Evolutionary conservation across 1,139 yeast genomes (phyloP).

Genomic region (Wickerhamomyces sp.): DNA sequence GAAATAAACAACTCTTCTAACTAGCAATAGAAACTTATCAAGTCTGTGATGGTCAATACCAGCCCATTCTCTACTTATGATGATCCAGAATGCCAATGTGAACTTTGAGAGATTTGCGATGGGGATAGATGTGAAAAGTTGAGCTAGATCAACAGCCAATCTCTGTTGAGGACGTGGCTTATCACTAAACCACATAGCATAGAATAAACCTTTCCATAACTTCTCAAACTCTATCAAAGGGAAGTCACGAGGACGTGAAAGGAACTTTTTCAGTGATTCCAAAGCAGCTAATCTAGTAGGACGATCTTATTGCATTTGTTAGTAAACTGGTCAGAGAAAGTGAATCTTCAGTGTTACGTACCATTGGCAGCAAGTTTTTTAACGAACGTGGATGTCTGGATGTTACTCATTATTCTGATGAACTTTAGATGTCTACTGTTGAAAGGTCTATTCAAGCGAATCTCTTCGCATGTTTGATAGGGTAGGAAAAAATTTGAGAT

Average conservation of each 20-base stretch:
- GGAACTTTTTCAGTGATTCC: slow-evolving; percentile 56
- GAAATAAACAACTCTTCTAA: slow-evolving; percentile 71
- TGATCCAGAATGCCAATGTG: slow-evolving; percentile 74
- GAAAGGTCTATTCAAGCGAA: background rate
- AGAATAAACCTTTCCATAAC: slow-evolving; percentile 91
- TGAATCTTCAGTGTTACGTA: slow-evolving; percentile 13
- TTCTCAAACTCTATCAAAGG: slow-evolving; percentile 63
- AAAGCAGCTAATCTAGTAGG: slow-evolving; percentile 73
- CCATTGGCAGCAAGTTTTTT: slow-evolving; percentile 82
- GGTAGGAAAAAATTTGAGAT: background rate
- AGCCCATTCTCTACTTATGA: slow-evolving; percentile 81
- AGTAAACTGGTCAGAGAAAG: slow-evolving; percentile 3
- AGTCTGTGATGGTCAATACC: slow-evolving; percentile 79
- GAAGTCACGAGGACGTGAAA: slow-evolving; percentile 37
- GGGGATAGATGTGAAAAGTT: slow-evolving; percentile 44
- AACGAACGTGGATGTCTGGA: slow-evolving; percentile 49
- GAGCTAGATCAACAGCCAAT: slow-evolving; percentile 70
- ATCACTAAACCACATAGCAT: slow-evolving; percentile 95
- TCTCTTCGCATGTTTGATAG: background rate
- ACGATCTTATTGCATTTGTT: slow-evolving; percentile 35
- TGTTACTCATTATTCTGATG: slow-evolving; percentile 2
- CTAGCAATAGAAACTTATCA: slow-evolving; percentile 78
- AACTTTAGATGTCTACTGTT: background rate
- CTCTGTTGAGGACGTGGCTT: slow-evolving; percentile 88
- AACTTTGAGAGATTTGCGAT: slow-evolving; percentile 42